Evolutionary conservation across 192 early-diverging fungal genomes (phyloP), one percentile per base, ranked within the genome.

Genomic region (Paraglomus brasilianum): DNA sequence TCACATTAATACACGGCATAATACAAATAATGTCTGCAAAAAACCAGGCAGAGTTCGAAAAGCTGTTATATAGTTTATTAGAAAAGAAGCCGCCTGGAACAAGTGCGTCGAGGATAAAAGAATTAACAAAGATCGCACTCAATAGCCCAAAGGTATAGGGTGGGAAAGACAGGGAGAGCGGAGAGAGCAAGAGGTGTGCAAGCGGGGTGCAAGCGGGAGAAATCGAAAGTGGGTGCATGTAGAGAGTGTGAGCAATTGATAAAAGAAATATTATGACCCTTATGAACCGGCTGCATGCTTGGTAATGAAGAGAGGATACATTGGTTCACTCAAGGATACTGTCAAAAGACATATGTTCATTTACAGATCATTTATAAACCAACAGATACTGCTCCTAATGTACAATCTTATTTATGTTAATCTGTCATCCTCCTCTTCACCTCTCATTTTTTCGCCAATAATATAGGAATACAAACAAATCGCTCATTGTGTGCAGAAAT

Each of bases 381-480:
- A 30, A 30, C 30, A 30, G 30, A 30, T 30, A 30, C 1, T 30
- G n/a, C 30, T 30, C 3, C 30, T 30, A 30, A 30, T 30, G 30
- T 30, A 30, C 30, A 30, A 30, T 30, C 1, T 30, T 30, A 30
- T 30, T 30, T 30, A 30, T 30, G 30, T 3, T 30, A 30, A 30
- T 30, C 30, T 30, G 3, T 30, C 3, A 30, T 3, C 42, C 1
- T 24, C 11, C 6, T 4, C 19, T 2, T 21, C 19, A 4, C 6
- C 10, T 11, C 53, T 56, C 7, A 56, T 56, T n/a, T 24, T 56
- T 56, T 21, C n/a, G n/a, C 47, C 10, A 48, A 48, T 48, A n/a
- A 41, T 38, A 30, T 75, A 86, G 82, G 76, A 86, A 67, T 80
- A 81, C 68, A 78, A 84, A 47, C 75, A 82, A 39, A 79, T 86